Conservation (phyloP, 106 monocot genomes). For the Dendrobium huoshanense region DNA sequence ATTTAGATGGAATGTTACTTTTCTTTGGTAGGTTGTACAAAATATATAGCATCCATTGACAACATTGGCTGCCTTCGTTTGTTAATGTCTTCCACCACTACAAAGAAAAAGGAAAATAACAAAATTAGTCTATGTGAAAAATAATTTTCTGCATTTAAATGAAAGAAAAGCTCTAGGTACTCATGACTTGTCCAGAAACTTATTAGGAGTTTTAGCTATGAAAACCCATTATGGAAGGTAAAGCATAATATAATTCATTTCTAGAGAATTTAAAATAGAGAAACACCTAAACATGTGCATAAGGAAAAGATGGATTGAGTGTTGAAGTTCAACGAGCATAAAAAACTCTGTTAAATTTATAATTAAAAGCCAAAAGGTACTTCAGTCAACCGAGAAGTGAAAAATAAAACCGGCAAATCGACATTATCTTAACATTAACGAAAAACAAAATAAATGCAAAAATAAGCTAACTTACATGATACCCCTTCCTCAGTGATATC, state of each 20-base stretch:
- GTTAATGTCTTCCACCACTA: slow-evolving; percentile 91
- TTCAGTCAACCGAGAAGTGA: background rate
- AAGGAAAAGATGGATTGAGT: background rate
- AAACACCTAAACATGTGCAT: no score
- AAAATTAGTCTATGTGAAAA: background rate
- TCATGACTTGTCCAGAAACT: background rate
- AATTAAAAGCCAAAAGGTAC: background rate
- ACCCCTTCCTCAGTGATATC: slow-evolving; percentile 20
- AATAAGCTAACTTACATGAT: slow-evolving; percentile 15
- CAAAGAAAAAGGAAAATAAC: slow-evolving; percentile 17
- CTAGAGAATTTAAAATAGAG: no score
- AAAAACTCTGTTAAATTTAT: background rate
- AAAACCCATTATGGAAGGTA: background rate
- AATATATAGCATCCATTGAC: slow-evolving; percentile 93
- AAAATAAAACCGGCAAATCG: background rate
- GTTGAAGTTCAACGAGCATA: background rate
- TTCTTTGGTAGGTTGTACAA: slow-evolving; percentile 87
- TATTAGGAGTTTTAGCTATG: background rate
- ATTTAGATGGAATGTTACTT: slow-evolving; percentile 38
- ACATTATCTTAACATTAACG: background rate
- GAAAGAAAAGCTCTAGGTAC: background rate
- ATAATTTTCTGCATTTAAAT: background rate
- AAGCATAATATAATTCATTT: background rate
- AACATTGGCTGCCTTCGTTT: slow-evolving; percentile 91
- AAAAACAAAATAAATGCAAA: background rate